A percentile compares a stretch with the other conserved stretches of the same genome.
Conservation (phyloP, 2,329 filamentous ascomycete species). For the Exophiala aquamarina region DNA sequence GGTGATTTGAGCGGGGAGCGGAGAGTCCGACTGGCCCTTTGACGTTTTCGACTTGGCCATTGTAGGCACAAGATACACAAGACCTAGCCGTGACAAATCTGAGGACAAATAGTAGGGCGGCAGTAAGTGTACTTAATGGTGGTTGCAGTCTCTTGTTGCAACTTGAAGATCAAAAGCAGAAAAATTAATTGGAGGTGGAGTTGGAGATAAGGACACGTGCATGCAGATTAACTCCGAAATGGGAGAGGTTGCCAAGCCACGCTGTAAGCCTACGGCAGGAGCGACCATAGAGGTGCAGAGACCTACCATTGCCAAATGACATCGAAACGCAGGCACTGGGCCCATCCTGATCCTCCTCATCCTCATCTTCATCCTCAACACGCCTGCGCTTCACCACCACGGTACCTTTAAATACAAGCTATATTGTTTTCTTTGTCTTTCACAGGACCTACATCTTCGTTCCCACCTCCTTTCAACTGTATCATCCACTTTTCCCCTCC, state of each 20-base stretch:
- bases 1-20: constrained; percentile 1
- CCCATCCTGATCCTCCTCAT: neutral
- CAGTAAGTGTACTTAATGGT: too few species aligned
- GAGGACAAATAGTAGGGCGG: too few species aligned
- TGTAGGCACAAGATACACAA: too few species aligned
- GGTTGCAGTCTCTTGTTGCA: too few species aligned
- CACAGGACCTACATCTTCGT: constrained; percentile 1
- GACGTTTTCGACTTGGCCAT: constrained; percentile 17
- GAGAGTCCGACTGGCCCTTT: neutral
- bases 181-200: constrained; percentile 11
- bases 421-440: neutral
- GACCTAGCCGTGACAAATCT: neutral
- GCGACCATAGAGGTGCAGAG: too few species aligned
- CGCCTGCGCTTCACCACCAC: constrained; percentile 8
- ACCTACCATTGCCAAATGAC: too few species aligned
- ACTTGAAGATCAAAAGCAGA: too few species aligned
- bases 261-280: too few species aligned
- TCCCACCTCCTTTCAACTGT: too few species aligned
- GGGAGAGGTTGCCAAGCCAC: neutral
- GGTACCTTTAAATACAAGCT: neutral
- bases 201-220: constrained; percentile 18
- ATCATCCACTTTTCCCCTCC: too few species aligned
- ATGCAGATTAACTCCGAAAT: constrained; percentile 2
- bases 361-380: constrained; percentile 21
- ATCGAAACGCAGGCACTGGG: too few species aligned